Percentiles rank a stretch among this genome's conserved stretches.
phyloP scores from a whole-genome alignment of 1,284 basidiomycete genomes.

The Baeospora myosura region DNA sequence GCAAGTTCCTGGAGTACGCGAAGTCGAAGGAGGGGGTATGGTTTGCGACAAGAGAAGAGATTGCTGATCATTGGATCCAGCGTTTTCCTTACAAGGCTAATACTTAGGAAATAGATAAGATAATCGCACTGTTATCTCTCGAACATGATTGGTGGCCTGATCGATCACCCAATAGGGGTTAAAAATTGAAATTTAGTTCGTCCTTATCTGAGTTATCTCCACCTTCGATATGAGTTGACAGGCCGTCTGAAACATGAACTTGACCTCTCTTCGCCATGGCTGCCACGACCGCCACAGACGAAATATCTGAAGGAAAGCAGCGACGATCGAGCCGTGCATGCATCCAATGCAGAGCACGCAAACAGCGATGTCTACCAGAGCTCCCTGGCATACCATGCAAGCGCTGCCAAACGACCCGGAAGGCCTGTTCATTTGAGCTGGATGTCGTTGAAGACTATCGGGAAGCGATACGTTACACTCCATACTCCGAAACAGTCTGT shows the following conservation, averaged over 20 bases:
- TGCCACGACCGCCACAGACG: too few relatives aligned
- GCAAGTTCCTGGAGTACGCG: constrained; percentile 11
- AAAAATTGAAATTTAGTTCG: too few relatives aligned
- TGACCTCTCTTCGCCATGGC: too few relatives aligned
- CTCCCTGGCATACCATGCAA: constrained; percentile 2
- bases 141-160: too few relatives aligned
- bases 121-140: too few relatives aligned
- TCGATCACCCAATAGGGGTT: too few relatives aligned
- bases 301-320: too few relatives aligned
- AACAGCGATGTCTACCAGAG: constrained; percentile 7
- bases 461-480: neutral
- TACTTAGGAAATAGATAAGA: too few relatives aligned
- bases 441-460: too few relatives aligned
- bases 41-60: constrained; percentile 12
- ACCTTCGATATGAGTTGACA: too few relatives aligned
- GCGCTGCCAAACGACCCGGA: constrained; percentile 4
- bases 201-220: too few relatives aligned
- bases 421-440: constrained; percentile 7
- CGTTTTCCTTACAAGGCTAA: constrained; percentile 13
- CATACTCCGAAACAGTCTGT: neutral
- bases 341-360: constrained; percentile 4
- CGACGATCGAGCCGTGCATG: constrained; percentile 6
- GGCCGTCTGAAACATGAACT: too few relatives aligned
- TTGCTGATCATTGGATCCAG: constrained; percentile 10
- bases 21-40: constrained; percentile 10